Percentiles rank a stretch among this genome's conserved stretches.
These are phyloP conservation scores for Nevesoporus exiguus DNA, from an alignment of 768 basidiomycete genomes.

Conservation along the genomic window DNA sequence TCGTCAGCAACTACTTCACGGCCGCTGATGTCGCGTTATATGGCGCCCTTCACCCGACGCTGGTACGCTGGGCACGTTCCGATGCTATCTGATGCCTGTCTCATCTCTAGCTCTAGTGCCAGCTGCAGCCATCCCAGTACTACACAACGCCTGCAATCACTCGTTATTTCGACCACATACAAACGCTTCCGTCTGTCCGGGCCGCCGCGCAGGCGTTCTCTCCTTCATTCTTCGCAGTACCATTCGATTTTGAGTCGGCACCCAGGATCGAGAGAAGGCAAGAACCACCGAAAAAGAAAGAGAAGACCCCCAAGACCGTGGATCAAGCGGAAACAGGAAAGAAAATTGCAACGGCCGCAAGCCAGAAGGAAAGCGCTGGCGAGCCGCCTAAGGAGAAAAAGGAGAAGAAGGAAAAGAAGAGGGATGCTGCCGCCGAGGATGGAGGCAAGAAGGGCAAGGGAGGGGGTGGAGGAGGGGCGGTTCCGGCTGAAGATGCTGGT, in stretches of 20 bases:
- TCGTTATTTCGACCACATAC: constrained; percentile 95
- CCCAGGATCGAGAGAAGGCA: constrained; percentile 71
- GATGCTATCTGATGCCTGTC: not conserved
- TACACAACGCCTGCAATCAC: constrained; percentile 78
- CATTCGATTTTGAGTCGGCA: constrained; percentile 72
- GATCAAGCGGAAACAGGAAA: constrained; percentile 24
- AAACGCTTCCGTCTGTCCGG: constrained; percentile 62
- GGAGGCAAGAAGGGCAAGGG: constrained; percentile 42
- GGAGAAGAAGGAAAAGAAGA: constrained; percentile 52
- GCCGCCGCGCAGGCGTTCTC: constrained; percentile 49
- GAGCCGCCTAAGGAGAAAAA: constrained; percentile 26
- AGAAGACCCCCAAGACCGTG: constrained; percentile 45
- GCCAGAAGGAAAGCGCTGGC: constrained; percentile 39
- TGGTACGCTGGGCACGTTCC: constrained; percentile 49
- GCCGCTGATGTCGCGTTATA: constrained; percentile 91
- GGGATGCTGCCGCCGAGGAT: constrained; percentile 31
- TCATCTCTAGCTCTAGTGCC: constrained; percentile 46
- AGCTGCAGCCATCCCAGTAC: constrained; percentile 68
- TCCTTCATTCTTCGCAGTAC: constrained; percentile 52
- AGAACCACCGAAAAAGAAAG: constrained; percentile 76
- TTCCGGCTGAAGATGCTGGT: constrained; percentile 57
- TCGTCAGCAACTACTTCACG: constrained; percentile 80
- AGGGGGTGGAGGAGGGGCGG: constrained; percentile 30
- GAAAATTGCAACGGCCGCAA: constrained; percentile 30
- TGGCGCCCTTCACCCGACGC: constrained; percentile 76